Evolutionary conservation across 2,329 filamentous ascomycete genomes (phyloP), one percentile per base, ranked within the genome.

Genomic region (Epichloe coenophiala): DNA sequence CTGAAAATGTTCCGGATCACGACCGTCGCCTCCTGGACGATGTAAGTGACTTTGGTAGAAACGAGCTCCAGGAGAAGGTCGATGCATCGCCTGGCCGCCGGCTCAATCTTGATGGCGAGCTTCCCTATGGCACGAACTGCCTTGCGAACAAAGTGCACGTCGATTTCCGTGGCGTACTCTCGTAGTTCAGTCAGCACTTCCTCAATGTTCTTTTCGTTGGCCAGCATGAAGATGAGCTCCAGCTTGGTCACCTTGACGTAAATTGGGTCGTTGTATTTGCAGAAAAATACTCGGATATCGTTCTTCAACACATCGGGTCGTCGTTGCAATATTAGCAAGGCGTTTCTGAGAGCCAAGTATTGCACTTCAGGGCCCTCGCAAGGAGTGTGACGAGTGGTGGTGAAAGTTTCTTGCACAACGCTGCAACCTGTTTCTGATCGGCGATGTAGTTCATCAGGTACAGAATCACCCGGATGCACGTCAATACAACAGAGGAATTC

Each of bases 161-260:
- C 93, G 56, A 98, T 97, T 66, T 98, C 93, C 0, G 91, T 97
- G 7, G 93, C 91, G 68, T 98, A 95, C 75, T 98, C 93, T 64
- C 89, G 81, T 51, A 98, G 71, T 66, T 98, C 93, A 2, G 90
- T 94, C 57, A 98, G 70, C 1, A 98, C 93, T 63, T 97, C 88
- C 46, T 88, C 84, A 59, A 98, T 98, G 65, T 98, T 98, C 61
- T 84, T 86, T 68, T 96, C 89, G 36, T 81, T 95, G 7, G 93
- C 93, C 53, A 98, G 78, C 93, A 97, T 98, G 68, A 98, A 98
- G 58, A 98, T 97, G 59, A 98, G 78, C 69, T 98, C 93, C 47
- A 98, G 77, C 69, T 98, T 98, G 15, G 93, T 98, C 48, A 98
- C 93, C 68, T 98, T 98, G 70, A 98, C 93, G 65, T 97, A 98